Evolutionary conservation across 768 basidiomycete genomes (phyloP), one percentile per base, ranked within the genome.

Genomic region (Epithele typhae): DNA sequence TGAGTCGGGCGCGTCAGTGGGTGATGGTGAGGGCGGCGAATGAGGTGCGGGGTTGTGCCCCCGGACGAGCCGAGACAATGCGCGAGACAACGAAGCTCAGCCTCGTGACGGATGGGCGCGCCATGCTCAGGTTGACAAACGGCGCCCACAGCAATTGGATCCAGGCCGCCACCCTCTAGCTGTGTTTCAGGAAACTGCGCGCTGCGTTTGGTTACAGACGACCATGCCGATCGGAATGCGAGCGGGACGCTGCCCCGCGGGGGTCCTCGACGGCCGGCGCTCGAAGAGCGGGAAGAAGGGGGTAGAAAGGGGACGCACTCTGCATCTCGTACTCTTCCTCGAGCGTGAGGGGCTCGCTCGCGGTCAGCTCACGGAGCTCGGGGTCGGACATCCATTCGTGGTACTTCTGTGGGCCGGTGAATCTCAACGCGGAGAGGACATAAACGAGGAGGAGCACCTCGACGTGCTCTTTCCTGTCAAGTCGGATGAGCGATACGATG

Each of bases 271-370:
- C n/a, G 17, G 6, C 8, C 12, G 9, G 18, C 18, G 7, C 35
- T 7, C 12, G 7, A 6, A 36, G n/a, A 8, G 35, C n/a, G 18
- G 18, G 35, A n/a, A 36, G 15, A 36, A 14, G 27, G 14, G 27
- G 14, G 14, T 7, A 30, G 27, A 14, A 30, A 30, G 27, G 35
- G 9, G 42, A 63, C 75, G 50, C 57, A 92, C 92, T 71, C 63
- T 95, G 92, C 92, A 95, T 95, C 19, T 84, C 82, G 49, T 84
- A 82, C 59, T 94, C 93, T 58, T 94, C 79, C 49, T 86, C 81
- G 6, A 92, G 66, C 7, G 76, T 78, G 34, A 96, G 72, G 4
- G 85, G 84, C 55, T 95, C 92, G 48, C 88, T 92, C 4, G 92
- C 92, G 0, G 92, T 96, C 15, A 85, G 70, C 40, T 79, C 74